phyloP scores from a whole-genome alignment of 257 asterid genomes.

The Verbena officinalis region DNA sequence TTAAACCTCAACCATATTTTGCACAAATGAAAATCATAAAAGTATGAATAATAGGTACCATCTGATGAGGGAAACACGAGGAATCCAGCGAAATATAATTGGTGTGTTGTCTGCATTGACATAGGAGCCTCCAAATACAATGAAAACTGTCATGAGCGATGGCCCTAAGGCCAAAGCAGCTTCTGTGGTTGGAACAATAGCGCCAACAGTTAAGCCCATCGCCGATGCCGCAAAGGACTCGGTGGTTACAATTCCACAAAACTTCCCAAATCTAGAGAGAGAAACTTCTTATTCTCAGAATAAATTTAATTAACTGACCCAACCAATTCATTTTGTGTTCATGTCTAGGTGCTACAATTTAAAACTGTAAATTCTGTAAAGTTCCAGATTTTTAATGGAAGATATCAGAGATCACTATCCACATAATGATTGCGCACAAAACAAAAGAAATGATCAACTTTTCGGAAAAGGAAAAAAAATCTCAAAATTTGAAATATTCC shows the following conservation, averaged over 20 bases:
- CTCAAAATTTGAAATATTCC: not conserved
- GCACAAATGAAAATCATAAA: not conserved
- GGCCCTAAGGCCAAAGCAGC: constrained; percentile 98
- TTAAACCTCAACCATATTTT: not conserved
- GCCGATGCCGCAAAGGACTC: constrained; percentile 98
- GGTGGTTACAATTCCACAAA: constrained; percentile 83
- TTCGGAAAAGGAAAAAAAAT: not conserved
- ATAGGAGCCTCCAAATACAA: constrained; percentile 95
- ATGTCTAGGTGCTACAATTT: not conserved
- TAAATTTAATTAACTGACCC: constrained; percentile 9
- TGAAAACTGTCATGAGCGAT: constrained; percentile 94
- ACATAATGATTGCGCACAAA: constrained; percentile 18
- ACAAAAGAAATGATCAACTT: not conserved
- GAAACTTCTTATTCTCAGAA: constrained; percentile 24
- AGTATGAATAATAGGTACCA: constrained; percentile 48
- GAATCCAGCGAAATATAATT: constrained; percentile 91
- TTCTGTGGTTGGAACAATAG: constrained; percentile 94
- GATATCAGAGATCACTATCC: not conserved
- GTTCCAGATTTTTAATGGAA: not conserved
- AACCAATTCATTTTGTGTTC: constrained; percentile 17
- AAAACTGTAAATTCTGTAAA: not conserved
- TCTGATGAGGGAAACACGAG: constrained; percentile 89
- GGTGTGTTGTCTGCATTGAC: constrained; percentile 93
- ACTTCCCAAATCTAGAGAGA: constrained; percentile 70
- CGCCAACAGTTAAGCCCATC: constrained; percentile 98